Percentiles rank a stretch among this genome's conserved stretches.
Conservation (phyloP, 345 rosid species). For the Heritiera littoralis region DNA sequence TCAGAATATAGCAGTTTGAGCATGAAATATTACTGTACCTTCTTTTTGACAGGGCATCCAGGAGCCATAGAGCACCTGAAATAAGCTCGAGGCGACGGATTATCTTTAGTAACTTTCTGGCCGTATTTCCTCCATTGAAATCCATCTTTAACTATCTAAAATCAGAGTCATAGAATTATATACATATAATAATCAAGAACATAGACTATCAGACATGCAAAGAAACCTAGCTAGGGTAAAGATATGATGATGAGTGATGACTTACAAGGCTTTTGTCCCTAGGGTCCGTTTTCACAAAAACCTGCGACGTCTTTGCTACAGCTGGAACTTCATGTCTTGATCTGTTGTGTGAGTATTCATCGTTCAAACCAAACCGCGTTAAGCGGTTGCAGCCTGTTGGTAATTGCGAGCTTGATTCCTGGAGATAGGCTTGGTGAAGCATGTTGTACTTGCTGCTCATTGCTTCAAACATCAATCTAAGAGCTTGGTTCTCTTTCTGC, state of each 20-base stretch:
- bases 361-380: background rate
- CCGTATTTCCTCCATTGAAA: slow-evolving; percentile 77
- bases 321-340: slow-evolving; percentile 26
- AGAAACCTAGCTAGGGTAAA: background rate
- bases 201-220: background rate
- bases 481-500: slow-evolving; percentile 44
- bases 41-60: slow-evolving; percentile 61
- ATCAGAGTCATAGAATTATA: background rate
- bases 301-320: slow-evolving; percentile 26
- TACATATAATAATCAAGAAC: background rate
- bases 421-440: slow-evolving; percentile 32
- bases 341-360: slow-evolving; percentile 23
- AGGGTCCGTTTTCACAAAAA: slow-evolving; percentile 36
- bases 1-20: background rate
- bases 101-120: slow-evolving; percentile 62
- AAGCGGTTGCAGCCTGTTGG: background rate
- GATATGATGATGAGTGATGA: background rate
- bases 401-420: slow-evolving; percentile 14
- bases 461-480: slow-evolving; percentile 37
- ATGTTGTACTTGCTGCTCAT: slow-evolving; percentile 33
- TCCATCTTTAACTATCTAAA: slow-evolving; percentile 59
- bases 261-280: slow-evolving; percentile 50
- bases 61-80: slow-evolving; percentile 60
- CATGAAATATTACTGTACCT: slow-evolving; percentile 29
- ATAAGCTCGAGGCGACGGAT: slow-evolving; percentile 67